Evolutionary conservation across 2,329 filamentous ascomycete species (phyloP).

Genomic region (Leptoxyphium fumago): DNA sequence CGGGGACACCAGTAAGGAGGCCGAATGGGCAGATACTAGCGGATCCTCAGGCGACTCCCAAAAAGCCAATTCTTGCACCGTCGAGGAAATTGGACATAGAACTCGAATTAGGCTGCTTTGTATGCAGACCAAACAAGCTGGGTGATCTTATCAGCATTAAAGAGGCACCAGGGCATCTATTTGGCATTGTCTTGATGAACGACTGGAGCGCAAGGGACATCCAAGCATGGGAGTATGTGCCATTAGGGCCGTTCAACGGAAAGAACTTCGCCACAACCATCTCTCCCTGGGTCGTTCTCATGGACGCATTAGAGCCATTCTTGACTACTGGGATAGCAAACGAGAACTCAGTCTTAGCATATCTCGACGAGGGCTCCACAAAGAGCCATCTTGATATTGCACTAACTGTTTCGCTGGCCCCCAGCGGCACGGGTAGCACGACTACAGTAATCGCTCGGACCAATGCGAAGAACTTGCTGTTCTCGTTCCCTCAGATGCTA

Average conservation of each 20-base stretch:
- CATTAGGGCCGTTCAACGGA: constrained; percentile 65
- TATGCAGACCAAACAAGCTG: constrained; percentile 49
- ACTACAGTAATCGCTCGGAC: constrained; percentile 44
- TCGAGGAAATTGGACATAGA: constrained; percentile 62
- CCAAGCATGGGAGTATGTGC: constrained; percentile 73
- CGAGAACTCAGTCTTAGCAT: constrained; percentile 41
- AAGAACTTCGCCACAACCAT: constrained; percentile 75
- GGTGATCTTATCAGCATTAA: constrained; percentile 48
- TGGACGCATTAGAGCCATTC: constrained; percentile 61
- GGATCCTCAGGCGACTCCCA: constrained; percentile 46
- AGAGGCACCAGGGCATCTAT: constrained; percentile 55
- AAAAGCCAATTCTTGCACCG: constrained; percentile 48
- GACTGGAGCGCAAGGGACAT: constrained; percentile 79
- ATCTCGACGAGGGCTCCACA: constrained; percentile 46
- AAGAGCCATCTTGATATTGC: constrained; percentile 54
- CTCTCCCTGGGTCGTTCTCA: constrained; percentile 63
- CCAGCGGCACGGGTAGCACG: constrained; percentile 31
- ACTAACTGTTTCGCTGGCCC: constrained; percentile 47
- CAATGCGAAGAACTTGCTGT: constrained; percentile 55
- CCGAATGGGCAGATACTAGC: constrained; percentile 61
- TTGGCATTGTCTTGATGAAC: constrained; percentile 70
- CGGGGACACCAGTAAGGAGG: constrained; percentile 56
- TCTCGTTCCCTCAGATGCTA: constrained; percentile 72
- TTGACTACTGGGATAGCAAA: constrained; percentile 40
- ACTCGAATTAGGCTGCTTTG: constrained; percentile 63